Evolutionary conservation across 768 basidiomycete genomes (phyloP).

Genomic region (Pleurotus djamor): DNA sequence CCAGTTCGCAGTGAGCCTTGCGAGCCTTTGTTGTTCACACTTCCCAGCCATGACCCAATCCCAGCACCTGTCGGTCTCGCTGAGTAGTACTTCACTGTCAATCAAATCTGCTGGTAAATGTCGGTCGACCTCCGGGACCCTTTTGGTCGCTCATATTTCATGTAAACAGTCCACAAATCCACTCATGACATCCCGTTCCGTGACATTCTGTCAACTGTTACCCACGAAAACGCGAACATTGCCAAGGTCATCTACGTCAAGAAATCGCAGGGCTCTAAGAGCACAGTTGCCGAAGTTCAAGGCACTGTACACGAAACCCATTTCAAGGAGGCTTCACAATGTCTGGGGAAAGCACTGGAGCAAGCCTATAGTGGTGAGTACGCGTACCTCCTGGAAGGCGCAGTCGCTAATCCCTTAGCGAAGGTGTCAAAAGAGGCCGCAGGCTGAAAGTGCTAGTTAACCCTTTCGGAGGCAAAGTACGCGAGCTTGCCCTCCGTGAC

Average conservation of each 20-base stretch:
- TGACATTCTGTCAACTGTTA: not conserved
- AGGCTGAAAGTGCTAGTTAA: constrained; percentile 73
- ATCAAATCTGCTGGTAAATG: not conserved
- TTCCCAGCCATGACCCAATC: not conserved
- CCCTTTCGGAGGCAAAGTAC: constrained; percentile 75
- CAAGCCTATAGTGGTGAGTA: constrained; percentile 61
- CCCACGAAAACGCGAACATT: not conserved
- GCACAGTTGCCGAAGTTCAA: not conserved
- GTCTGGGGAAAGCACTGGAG: constrained; percentile 31
- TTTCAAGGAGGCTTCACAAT: not conserved
- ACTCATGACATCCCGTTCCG: constrained; percentile 10
- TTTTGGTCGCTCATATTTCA: not conserved
- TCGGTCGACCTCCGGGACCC: not conserved
- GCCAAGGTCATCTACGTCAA: constrained; percentile 1
- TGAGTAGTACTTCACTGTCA: not conserved
- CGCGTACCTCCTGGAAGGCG: no score
- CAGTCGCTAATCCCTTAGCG: no score
- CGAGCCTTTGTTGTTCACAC: not conserved
- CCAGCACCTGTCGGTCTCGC: not conserved
- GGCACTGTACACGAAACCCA: not conserved
- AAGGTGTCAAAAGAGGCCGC: constrained; percentile 54
- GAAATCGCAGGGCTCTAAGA: not conserved
- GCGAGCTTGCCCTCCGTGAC: constrained; percentile 18
- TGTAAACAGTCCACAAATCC: constrained; percentile 1
- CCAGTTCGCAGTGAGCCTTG: no score